Evolutionary conservation across 1,139 yeast genomes (phyloP).

Genomic region (Suhomyces coccinellae): DNA sequence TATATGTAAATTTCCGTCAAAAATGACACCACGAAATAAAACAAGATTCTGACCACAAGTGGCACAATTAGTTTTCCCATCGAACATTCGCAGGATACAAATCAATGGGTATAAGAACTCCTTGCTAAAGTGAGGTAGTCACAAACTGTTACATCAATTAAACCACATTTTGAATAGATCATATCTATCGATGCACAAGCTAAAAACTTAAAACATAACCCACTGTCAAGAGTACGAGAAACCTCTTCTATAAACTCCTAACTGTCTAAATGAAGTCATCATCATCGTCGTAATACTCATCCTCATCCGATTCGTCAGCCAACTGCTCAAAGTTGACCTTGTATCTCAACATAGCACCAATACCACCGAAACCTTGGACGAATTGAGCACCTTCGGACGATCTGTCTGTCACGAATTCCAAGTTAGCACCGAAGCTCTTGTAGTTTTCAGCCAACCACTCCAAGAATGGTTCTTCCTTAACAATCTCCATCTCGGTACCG

Average conservation of each 20-base stretch:
- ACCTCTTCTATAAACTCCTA: constrained; percentile 5
- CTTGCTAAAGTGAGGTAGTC: too few relatives aligned
- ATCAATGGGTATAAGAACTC: too few relatives aligned
- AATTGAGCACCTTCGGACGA: constrained; percentile 98
- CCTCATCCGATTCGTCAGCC: constrained; percentile 83
- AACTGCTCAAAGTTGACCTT: constrained; percentile 96
- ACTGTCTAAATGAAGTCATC: constrained; percentile 49
- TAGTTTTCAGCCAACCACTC: constrained; percentile 99
- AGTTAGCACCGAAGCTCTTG: constrained; percentile 87
- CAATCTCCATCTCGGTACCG: constrained; percentile 86
- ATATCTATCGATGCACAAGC: constrained; percentile 3
- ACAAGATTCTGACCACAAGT: too few relatives aligned
- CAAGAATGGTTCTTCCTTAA: constrained; percentile 77
- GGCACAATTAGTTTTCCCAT: too few relatives aligned
- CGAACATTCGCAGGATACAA: too few relatives aligned
- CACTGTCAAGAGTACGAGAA: constrained; percentile 1
- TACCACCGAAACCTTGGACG: constrained; percentile 97
- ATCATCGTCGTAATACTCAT: constrained; percentile 76
- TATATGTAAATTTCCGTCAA: too few relatives aligned
- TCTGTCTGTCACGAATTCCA: constrained; percentile 95
- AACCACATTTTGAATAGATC: constrained; percentile 1
- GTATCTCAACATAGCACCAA: constrained; percentile 94
- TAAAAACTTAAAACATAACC: constrained; percentile 2
- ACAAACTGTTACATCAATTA: too few relatives aligned
- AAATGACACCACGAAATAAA: too few relatives aligned